phyloP scores from a whole-genome alignment of 2,329 filamentous ascomycete species.

The Scopulariopsis brevicaulis region DNA sequence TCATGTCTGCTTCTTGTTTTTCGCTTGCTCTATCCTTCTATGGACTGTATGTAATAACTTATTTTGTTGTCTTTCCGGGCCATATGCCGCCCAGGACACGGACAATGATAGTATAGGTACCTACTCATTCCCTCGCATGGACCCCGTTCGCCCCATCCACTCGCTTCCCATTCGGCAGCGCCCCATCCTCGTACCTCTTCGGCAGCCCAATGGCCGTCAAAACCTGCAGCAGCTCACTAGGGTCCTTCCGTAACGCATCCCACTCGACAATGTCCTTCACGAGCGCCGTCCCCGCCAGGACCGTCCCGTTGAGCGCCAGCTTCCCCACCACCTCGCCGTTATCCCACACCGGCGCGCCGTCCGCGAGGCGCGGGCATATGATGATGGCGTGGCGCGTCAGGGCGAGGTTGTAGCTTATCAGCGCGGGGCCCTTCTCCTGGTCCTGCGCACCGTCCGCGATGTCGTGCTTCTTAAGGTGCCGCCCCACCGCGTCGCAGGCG shows the following conservation, averaged over 20 bases:
- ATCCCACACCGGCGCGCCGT: conserved; percentile 28
- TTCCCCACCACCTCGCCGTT: conserved; percentile 22
- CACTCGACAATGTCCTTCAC: conserved; percentile 49
- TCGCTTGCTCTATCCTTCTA: background rate
- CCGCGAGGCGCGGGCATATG: conserved; percentile 40
- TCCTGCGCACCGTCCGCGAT: conserved; percentile 9
- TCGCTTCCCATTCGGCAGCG: background rate
- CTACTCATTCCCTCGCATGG: background rate
- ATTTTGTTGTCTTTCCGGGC: background rate
- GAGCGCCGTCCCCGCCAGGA: conserved; percentile 52
- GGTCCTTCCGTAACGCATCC: conserved; percentile 34
- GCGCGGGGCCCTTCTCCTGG: conserved; percentile 25
- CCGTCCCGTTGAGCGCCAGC: conserved; percentile 46
- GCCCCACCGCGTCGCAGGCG: conserved; percentile 26
- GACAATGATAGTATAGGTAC: background rate
- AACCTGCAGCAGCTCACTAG: conserved; percentile 5
- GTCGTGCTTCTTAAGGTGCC: conserved; percentile 5
- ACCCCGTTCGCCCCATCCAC: background rate
- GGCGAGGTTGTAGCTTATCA: conserved; percentile 54
- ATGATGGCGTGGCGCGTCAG: conserved; percentile 43
- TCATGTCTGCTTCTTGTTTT: background rate
- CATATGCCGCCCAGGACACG: too few relatives aligned
- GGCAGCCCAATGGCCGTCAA: conserved; percentile 19
- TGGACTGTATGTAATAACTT: background rate
- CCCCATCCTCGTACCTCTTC: conserved; percentile 3